A percentile compares a stretch with the other conserved stretches of the same genome.
phyloP scores from a whole-genome alignment of 139 green algal genomes.

The Ostreobium quekettii region DNA sequence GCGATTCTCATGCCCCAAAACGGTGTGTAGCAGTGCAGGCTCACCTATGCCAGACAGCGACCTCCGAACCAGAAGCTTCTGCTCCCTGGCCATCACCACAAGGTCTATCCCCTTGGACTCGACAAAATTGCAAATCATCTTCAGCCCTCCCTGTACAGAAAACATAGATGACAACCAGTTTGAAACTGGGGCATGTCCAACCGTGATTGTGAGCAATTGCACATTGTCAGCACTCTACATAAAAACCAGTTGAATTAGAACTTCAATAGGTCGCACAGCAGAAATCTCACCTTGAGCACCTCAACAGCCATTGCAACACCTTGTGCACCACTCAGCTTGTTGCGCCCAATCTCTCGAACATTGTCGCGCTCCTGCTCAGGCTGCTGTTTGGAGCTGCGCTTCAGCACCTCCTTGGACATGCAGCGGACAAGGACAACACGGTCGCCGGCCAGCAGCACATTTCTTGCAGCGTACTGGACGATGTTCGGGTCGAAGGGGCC shows the following conservation, averaged over 20 bases:
- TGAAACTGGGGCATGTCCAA: no score
- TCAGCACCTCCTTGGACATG: background rate
- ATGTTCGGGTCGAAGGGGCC: background rate
- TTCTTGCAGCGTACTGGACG: slow-evolving; percentile 12
- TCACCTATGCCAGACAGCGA: no score
- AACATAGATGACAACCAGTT: background rate
- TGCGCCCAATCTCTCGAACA: slow-evolving; percentile 4
- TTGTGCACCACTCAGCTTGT: slow-evolving; percentile 7
- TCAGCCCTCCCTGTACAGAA: background rate
- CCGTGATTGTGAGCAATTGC: no score
- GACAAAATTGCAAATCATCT: slow-evolving; percentile 4
- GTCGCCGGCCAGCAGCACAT: slow-evolving; percentile 13
- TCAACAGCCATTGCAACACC: slow-evolving; percentile 10
- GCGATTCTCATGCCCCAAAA: no score
- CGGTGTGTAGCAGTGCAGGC: no score
- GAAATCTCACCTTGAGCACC: slow-evolving; percentile 11
- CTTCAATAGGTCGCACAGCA: no score
- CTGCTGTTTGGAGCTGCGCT: slow-evolving; percentile 2
- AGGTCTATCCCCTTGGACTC: slow-evolving; percentile 11
- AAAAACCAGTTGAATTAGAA: no score
- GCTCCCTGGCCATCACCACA: slow-evolving; percentile 2
- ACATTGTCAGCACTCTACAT: no score
- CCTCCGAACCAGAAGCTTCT: no score
- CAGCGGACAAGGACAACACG: slow-evolving; percentile 12
- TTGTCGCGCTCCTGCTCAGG: slow-evolving; percentile 8